phyloP scores from a whole-genome alignment of 2,329 filamentous ascomycete species.

The Trichophyton rubrum region DNA sequence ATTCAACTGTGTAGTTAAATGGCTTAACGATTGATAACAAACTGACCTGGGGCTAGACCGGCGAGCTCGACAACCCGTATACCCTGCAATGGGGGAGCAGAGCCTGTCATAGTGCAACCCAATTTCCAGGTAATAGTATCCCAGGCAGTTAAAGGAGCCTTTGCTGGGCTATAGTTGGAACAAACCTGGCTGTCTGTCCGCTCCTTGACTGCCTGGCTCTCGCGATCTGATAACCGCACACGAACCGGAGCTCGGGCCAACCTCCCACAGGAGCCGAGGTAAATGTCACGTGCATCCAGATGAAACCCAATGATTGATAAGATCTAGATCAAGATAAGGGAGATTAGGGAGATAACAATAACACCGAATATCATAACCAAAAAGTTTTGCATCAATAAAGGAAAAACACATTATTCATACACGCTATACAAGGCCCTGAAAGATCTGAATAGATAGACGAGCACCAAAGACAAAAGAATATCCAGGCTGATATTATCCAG shows the following conservation, averaged over 20 bases:
- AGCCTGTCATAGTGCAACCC: slow-evolving; percentile 1
- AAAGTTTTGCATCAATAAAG: background rate
- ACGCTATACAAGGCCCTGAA: background rate
- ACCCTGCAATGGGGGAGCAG: slow-evolving; percentile 15
- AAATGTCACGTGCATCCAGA: background rate
- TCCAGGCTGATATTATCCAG: background rate
- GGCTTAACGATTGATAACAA: background rate
- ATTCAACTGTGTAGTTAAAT: background rate
- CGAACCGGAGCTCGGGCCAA: background rate
- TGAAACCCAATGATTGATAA: background rate
- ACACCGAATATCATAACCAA: background rate
- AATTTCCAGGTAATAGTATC: background rate
- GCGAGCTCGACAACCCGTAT: slow-evolving; percentile 20
- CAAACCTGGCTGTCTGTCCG: background rate
- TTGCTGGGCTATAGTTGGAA: background rate
- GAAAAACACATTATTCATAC: background rate
- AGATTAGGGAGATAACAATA: background rate
- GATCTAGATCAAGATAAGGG: background rate
- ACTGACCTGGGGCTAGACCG: slow-evolving; percentile 19
- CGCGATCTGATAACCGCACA: background rate
- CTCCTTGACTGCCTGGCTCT: background rate
- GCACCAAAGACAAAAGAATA: background rate
- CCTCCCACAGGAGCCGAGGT: background rate
- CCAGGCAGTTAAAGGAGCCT: background rate
- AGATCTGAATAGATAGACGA: background rate